Evolutionary conservation across 352 stramenopile species (phyloP).

Genomic region (Globisporangium nunn): DNA sequence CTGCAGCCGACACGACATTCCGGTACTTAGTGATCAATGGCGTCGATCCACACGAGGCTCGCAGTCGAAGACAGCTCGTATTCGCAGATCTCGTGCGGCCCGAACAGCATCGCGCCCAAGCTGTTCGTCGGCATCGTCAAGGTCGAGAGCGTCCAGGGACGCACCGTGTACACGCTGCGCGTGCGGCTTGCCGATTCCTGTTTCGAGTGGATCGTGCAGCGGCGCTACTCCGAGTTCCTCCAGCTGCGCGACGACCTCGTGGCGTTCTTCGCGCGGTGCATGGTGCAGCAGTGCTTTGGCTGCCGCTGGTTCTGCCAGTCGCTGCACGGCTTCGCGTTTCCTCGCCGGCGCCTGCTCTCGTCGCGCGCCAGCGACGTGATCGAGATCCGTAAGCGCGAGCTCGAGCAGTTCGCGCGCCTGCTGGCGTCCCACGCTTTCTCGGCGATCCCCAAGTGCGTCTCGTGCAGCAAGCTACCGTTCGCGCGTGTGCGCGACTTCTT

Average conservation of each 20-base stretch:
- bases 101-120: slow-evolving; percentile 39
- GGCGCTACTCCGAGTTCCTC: slow-evolving; percentile 70
- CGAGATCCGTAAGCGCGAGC: slow-evolving; percentile 29
- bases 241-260: slow-evolving; percentile 41
- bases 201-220: slow-evolving; percentile 53
- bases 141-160: slow-evolving; percentile 10
- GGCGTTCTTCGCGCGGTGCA: slow-evolving; percentile 33
- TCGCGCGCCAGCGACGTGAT: slow-evolving; percentile 42
- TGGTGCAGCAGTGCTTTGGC: slow-evolving; percentile 59
- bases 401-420: slow-evolving; percentile 53
- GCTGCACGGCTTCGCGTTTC: slow-evolving; percentile 51
- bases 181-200: slow-evolving; percentile 29
- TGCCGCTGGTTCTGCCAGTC: slow-evolving; percentile 68
- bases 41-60: not conserved
- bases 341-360: slow-evolving; percentile 44
- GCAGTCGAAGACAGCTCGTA: slow-evolving; percentile 16
- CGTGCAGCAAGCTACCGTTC: slow-evolving; percentile 53
- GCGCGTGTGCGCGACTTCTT: slow-evolving; percentile 64
- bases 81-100: slow-evolving; percentile 48
- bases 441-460: slow-evolving; percentile 59
- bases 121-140: slow-evolving; percentile 37
- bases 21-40: too few species aligned
- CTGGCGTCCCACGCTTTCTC: slow-evolving; percentile 71
- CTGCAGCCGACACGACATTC: not conserved
- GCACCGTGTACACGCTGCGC: slow-evolving; percentile 42